Base-by-base conservation (phyloP, 2,329 filamentous ascomycete genomes). In the Diaporthe citrichinensis region DNA sequence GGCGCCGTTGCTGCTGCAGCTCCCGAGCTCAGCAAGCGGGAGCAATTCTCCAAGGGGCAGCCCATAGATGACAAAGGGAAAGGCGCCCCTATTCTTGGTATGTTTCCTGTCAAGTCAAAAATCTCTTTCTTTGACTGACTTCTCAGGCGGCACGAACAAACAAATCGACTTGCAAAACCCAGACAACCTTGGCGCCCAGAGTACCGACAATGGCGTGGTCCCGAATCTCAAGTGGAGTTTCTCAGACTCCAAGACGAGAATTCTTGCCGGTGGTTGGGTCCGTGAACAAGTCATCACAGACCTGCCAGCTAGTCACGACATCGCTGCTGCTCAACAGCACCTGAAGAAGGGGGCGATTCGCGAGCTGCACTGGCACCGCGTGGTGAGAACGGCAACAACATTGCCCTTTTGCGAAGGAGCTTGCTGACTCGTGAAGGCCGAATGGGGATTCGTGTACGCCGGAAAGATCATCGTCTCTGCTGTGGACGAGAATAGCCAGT, bases 211-310 rank as follows among this genome's bases (percentile, higher is more conserved):
- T 62, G 92, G 92, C 23, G 84, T 88, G 12, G 92, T 94, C 0
- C 90, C 90, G 0, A 94, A 94, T 80, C 84, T 93, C 78, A 94
- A 93, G 81, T 90, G 92, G 92, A 90, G 90, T 71, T 94, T 94
- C 83, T 93, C 91, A 1, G 90, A 93, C 81, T 93, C 91, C 39
- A 92, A 91, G 83, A 92, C 90, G 1, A 87, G 87, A 36, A 86
- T 93, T 41, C 86, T 92, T 71, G 88, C 88, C 36, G 92, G 92
- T 1, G 92, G 92, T 2, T 94, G 92, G 92, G 88, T 90, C 1
- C 87, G 92, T 25, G 89, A 93, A 82, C 91, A 93, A 79, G 90
- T 93, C 72, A 87, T 93, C 59, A 89, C 90, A n/a, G 92, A 94
- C 80, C 82, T 94, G 10, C 92, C 92, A 0, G 85, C 88, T 17